These are phyloP conservation scores for Nemania abortiva DNA, from an alignment of 2,329 filamentous ascomycete species.

Conservation along the genomic window DNA sequence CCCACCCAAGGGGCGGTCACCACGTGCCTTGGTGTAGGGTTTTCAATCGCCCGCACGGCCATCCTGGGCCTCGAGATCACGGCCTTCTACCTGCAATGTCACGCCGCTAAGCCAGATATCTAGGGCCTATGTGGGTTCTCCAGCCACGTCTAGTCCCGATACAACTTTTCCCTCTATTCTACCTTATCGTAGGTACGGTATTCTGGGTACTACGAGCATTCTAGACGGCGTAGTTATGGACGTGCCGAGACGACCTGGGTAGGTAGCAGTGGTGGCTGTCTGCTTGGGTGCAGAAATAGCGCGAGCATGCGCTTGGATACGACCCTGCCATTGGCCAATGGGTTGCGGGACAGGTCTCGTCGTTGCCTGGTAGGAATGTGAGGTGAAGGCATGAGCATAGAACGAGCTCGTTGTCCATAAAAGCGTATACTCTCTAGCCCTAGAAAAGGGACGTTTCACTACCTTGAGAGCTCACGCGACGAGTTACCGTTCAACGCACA, in stretches of 20 bases:
- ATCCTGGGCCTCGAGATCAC: not conserved
- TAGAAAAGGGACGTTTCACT: not conserved
- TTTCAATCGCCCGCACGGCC: slow-evolving; percentile 19
- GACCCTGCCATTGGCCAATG: slow-evolving; percentile 21
- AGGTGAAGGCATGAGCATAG: slow-evolving; percentile 3
- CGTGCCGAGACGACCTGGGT: not conserved
- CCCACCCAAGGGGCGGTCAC: slow-evolving; percentile 8
- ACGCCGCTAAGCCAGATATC: slow-evolving; percentile 21
- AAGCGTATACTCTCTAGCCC: slow-evolving; percentile 2
- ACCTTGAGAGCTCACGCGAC: not conserved
- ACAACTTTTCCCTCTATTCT: not conserved
- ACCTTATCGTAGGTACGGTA: not conserved
- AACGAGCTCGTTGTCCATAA: slow-evolving; percentile 17
- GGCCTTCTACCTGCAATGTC: slow-evolving; percentile 9
- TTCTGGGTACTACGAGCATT: not conserved
- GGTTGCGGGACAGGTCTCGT: not conserved
- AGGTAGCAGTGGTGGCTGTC: slow-evolving; percentile 16
- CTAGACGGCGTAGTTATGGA: not conserved
- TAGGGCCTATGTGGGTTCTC: not conserved
- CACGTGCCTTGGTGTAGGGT: slow-evolving; percentile 24
- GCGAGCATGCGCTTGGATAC: slow-evolving; percentile 21
- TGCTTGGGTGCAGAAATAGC: slow-evolving; percentile 4
- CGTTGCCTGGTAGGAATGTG: not conserved
- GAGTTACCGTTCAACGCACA: not conserved
- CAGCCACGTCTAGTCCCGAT: slow-evolving; percentile 9